These are phyloP conservation scores for Thecamonas trahens DNA, from an alignment of 78 protist genomes.

Conservation along the genomic window DNA sequence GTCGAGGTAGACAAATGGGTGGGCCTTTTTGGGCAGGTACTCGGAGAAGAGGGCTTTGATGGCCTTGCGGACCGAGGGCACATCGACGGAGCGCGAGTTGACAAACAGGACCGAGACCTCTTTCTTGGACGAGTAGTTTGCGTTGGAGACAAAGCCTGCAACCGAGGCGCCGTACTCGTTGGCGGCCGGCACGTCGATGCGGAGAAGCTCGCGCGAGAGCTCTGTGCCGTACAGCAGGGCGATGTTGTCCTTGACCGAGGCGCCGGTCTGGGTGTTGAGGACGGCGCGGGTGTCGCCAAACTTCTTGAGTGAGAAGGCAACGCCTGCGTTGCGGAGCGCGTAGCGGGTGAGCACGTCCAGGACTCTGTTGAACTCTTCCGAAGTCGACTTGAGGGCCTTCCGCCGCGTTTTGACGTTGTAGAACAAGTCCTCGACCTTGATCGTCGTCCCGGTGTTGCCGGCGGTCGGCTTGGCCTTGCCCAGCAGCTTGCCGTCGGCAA, in stretches of 20 bases:
- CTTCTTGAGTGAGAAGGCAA: slow-evolving; percentile 60
- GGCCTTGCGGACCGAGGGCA: slow-evolving; percentile 42
- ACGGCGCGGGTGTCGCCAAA: background rate
- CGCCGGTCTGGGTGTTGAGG: background rate
- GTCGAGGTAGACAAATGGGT: slow-evolving; percentile 72
- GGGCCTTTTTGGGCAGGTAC: slow-evolving; percentile 62
- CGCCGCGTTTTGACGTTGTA: slow-evolving; percentile 70
- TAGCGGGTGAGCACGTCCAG: slow-evolving; percentile 62
- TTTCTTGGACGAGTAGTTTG: slow-evolving; percentile 56
- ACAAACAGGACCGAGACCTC: slow-evolving; percentile 70
- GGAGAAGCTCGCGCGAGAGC: slow-evolving; percentile 55
- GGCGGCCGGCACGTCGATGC: background rate
- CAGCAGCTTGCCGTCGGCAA: slow-evolving; percentile 54
- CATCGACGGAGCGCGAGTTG: slow-evolving; percentile 57
- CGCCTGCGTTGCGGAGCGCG: slow-evolving; percentile 58
- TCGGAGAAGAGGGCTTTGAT: slow-evolving; percentile 50
- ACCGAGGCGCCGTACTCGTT: slow-evolving; percentile 10
- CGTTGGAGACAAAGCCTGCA: slow-evolving; percentile 54
- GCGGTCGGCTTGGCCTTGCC: slow-evolving; percentile 80
- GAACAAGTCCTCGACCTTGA: slow-evolving; percentile 88
- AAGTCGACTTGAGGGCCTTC: slow-evolving; percentile 41
- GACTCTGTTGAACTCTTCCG: slow-evolving; percentile 76
- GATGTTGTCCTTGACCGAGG: slow-evolving; percentile 15
- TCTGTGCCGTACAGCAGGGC: slow-evolving; percentile 41
- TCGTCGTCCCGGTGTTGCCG: slow-evolving; percentile 58